A percentile compares a stretch with the other conserved stretches of the same genome.
Evolutionary conservation across 164 flowering plant genomes (phyloP).

Genomic region (Macadamia tetraphylla): DNA sequence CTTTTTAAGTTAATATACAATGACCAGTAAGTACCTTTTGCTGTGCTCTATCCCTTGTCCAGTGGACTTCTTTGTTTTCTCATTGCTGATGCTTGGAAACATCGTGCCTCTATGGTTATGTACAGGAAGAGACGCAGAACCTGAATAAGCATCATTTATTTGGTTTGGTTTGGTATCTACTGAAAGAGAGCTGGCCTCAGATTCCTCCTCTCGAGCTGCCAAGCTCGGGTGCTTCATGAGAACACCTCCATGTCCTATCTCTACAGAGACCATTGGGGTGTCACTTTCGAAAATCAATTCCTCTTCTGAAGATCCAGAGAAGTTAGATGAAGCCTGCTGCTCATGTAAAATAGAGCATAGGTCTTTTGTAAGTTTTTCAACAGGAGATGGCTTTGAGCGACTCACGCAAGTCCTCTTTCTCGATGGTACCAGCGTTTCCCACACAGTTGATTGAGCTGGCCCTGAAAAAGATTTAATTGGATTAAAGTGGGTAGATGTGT

Average conservation of each 20-base stretch:
- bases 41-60: conserved; percentile 31
- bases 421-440: conserved; percentile 86
- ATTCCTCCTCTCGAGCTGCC: conserved; percentile 79
- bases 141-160: conserved; percentile 47
- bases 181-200: conserved; percentile 93
- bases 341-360: conserved; percentile 71
- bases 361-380: conserved; percentile 93
- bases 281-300: conserved; percentile 80
- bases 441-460: conserved; percentile 69
- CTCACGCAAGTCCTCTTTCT: conserved; percentile 77
- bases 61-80: conserved; percentile 30
- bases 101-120: conserved; percentile 30
- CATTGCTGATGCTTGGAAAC: conserved; percentile 22
- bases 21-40: conserved; percentile 38
- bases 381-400: conserved; percentile 74
- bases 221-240: conserved; percentile 77
- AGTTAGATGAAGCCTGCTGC: conserved; percentile 71
- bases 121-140: conserved; percentile 33
- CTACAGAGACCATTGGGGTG: conserved; percentile 87
- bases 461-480: conserved; percentile 34
- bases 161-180: conserved; percentile 48
- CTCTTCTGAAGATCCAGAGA: conserved; percentile 78
- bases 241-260: conserved; percentile 94
- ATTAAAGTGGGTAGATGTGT: background rate
- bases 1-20: background rate